Percentiles rank a stretch among this genome's conserved stretches.
These are phyloP conservation scores for Paraglomus occultum DNA, from an alignment of 192 early-diverging fungal species.

Conservation along the genomic window DNA sequence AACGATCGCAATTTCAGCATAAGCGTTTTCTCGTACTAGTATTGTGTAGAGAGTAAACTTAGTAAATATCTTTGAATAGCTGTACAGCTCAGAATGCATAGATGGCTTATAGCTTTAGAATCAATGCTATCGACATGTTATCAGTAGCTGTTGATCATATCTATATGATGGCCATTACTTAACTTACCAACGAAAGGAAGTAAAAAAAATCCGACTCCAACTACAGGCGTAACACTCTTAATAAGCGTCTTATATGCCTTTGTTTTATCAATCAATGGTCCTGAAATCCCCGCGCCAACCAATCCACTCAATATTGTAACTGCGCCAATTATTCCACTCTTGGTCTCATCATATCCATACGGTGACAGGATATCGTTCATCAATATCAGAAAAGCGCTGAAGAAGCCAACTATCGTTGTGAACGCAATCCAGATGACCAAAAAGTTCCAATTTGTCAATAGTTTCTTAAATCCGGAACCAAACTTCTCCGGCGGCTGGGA, in stretches of 20 bases:
- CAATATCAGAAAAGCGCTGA: conserved; percentile 47
- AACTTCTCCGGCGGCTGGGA: conserved; percentile 40
- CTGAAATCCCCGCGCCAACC: conserved; percentile 51
- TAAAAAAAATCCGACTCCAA: conserved; percentile 43
- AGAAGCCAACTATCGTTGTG: conserved; percentile 49
- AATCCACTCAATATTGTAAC: conserved; percentile 58
- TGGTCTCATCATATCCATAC: conserved; percentile 43
- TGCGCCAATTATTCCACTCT: conserved; percentile 55
- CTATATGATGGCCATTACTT: neutral
- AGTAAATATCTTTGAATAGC: too few relatives aligned
- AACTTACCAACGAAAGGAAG: conserved; percentile 39
- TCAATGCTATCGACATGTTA: too few relatives aligned
- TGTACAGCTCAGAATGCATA: too few relatives aligned
- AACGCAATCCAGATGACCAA: conserved; percentile 49
- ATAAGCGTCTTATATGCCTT: conserved; percentile 50
- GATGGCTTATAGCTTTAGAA: too few relatives aligned
- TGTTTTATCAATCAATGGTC: conserved; percentile 52
- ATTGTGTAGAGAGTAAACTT: too few relatives aligned
- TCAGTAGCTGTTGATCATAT: too few relatives aligned
- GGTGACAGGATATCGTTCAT: conserved; percentile 47
- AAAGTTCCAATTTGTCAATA: conserved; percentile 45
- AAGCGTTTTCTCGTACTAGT: conserved; percentile 31
- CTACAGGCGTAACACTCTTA: conserved; percentile 44
- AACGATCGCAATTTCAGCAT: conserved; percentile 32
- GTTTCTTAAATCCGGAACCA: conserved; percentile 36